These are phyloP conservation scores for Eustoma russellianum DNA, from an alignment of 257 asterid genomes.

Conservation along the genomic window DNA sequence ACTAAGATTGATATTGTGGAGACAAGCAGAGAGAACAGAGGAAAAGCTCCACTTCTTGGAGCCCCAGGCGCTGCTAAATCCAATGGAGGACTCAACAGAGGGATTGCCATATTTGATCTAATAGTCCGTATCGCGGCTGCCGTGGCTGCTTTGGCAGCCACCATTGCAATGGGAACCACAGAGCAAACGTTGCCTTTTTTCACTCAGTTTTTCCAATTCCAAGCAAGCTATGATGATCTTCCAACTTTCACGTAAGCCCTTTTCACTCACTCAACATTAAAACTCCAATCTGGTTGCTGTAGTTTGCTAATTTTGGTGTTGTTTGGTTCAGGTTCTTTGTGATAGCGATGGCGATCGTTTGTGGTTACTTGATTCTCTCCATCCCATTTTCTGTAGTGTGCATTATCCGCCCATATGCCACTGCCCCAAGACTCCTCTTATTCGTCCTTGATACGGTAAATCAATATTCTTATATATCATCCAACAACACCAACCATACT, in stretches of 20 bases:
- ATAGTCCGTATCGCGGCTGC: conserved; percentile 59
- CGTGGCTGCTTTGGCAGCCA: conserved; percentile 55
- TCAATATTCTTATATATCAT: no score
- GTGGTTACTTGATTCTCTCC: conserved; percentile 56
- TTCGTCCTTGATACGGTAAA: conserved; percentile 48
- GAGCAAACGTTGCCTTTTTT: conserved; percentile 82
- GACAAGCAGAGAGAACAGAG: conserved; percentile 59
- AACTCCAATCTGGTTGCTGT: no score
- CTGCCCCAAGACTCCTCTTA: conserved; percentile 29
- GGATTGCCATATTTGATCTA: conserved; percentile 61
- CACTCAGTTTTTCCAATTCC: conserved; percentile 92
- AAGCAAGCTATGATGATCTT: conserved; percentile 74
- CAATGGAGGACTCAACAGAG: conserved; percentile 33
- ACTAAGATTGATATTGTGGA: conserved; percentile 30
- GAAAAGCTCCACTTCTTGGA: conserved; percentile 66
- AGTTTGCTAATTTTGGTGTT: background rate
- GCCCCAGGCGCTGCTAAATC: background rate
- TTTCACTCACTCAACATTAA: background rate
- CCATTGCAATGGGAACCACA: conserved; percentile 65
- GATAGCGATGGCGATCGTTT: conserved; percentile 39
- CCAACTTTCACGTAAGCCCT: conserved; percentile 62
- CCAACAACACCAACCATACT: no score
- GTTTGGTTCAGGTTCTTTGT: conserved; percentile 56
- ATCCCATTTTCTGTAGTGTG: conserved; percentile 62
- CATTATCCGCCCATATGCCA: conserved; percentile 29